A percentile compares a stretch with the other conserved stretches of the same genome.
Evolutionary conservation across 2,329 filamentous ascomycete species (phyloP).

Genomic region (Epichloe typhina): DNA sequence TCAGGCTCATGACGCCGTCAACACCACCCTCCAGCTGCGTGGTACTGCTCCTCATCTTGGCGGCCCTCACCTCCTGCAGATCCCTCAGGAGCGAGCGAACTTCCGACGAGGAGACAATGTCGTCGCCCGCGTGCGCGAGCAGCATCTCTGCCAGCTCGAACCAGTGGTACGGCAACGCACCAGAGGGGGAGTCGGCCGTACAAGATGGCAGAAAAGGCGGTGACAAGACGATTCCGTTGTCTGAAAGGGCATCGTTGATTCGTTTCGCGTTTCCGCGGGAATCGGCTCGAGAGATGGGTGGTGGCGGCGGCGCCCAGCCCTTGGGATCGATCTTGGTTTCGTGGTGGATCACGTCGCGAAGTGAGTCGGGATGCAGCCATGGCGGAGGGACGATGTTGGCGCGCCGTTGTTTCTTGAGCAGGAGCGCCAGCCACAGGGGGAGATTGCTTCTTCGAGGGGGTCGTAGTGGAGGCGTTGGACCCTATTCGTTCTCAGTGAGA

Average conservation of each 20-base stretch:
- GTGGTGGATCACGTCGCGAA: slow-evolving; percentile 64
- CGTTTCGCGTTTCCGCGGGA: slow-evolving; percentile 28
- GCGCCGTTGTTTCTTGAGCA: slow-evolving; percentile 86
- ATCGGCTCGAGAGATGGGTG: slow-evolving; percentile 42
- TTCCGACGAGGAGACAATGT: slow-evolving; percentile 60
- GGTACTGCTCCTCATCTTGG: slow-evolving; percentile 71
- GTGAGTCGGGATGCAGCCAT: slow-evolving; percentile 70
- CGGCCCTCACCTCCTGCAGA: slow-evolving; percentile 73
- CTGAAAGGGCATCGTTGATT: slow-evolving; percentile 13
- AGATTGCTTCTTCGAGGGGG: slow-evolving; percentile 70
- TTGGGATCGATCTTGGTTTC: slow-evolving; percentile 62
- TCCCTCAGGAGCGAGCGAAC: slow-evolving; percentile 67
- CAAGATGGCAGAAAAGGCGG: slow-evolving; percentile 72
- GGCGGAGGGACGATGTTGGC: slow-evolving; percentile 85
- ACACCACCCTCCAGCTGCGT: slow-evolving; percentile 57
- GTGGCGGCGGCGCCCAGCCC: slow-evolving; percentile 66
- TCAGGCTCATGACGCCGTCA: slow-evolving; percentile 53
- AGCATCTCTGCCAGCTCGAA: slow-evolving; percentile 80
- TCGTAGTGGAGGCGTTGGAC: slow-evolving; percentile 59
- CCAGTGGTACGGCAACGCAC: slow-evolving; percentile 86
- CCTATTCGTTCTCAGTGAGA: slow-evolving; percentile 36
- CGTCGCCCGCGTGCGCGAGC: slow-evolving; percentile 72
- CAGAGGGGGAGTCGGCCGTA: slow-evolving; percentile 55
- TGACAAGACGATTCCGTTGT: slow-evolving; percentile 30
- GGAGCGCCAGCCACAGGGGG: slow-evolving; percentile 87